These are phyloP conservation scores for Globisporangium okanoganense DNA, from an alignment of 352 stramenopile genomes.

Conservation along the genomic window DNA sequence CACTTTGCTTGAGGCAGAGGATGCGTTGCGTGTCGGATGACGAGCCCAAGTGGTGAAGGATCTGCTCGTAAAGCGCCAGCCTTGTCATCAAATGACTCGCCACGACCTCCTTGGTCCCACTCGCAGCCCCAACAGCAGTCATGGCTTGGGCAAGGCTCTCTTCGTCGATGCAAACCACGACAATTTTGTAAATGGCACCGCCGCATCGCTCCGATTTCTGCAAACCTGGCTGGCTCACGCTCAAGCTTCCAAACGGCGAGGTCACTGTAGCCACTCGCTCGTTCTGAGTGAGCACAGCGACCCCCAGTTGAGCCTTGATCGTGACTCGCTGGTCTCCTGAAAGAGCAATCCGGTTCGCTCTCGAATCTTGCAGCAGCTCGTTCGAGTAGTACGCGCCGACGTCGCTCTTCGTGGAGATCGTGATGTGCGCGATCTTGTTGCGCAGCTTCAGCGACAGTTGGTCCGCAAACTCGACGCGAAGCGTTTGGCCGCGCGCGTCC, in stretches of 20 bases:
- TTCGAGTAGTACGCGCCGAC: slow-evolving; percentile 68
- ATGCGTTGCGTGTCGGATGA: slow-evolving; percentile 18
- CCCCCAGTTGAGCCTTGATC: slow-evolving; percentile 27
- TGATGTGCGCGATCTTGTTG: slow-evolving; percentile 69
- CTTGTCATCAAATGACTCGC: slow-evolving; percentile 9
- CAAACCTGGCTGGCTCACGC: background rate
- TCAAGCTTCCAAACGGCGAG: slow-evolving; percentile 25
- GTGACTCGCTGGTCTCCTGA: slow-evolving; percentile 8
- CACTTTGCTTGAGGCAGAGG: slow-evolving; percentile 20
- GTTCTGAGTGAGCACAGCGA: slow-evolving; percentile 37
- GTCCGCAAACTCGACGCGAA: slow-evolving; percentile 45
- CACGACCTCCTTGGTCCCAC: background rate
- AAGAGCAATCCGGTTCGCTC: slow-evolving; percentile 21
- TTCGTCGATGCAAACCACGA: slow-evolving; percentile 30
- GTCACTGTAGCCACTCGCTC: slow-evolving; percentile 26
- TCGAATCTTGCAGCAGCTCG: slow-evolving; percentile 33
- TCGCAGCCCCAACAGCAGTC: background rate
- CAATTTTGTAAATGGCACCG: slow-evolving; percentile 14
- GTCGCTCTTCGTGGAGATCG: slow-evolving; percentile 39
- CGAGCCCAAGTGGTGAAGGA: slow-evolving; percentile 25
- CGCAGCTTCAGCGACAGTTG: slow-evolving; percentile 26
- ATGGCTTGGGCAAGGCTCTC: slow-evolving; percentile 12
- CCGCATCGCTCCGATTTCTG: background rate
- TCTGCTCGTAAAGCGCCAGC: slow-evolving; percentile 23
- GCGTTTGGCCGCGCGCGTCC: slow-evolving; percentile 37